Evolutionary conservation across 2,329 filamentous ascomycete species (phyloP).

Genomic region (Aspergillus arachidicola): DNA sequence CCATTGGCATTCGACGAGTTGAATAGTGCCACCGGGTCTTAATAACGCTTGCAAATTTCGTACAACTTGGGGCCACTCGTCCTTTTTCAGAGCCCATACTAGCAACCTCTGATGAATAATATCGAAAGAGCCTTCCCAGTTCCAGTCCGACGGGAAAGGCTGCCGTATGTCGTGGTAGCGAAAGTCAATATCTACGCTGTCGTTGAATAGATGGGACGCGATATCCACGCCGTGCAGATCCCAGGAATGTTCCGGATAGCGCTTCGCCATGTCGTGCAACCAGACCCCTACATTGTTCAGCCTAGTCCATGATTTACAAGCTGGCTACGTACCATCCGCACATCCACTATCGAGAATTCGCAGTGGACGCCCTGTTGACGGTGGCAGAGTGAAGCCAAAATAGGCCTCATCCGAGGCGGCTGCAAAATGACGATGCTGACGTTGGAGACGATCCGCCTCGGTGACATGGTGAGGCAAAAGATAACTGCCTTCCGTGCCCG

Average conservation of each 20-base stretch:
- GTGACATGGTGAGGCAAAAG: slow-evolving; percentile 15
- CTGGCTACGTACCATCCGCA: slow-evolving; percentile 14
- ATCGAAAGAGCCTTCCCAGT: slow-evolving; percentile 10
- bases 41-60: slow-evolving; percentile 8
- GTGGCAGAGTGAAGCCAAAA: not conserved
- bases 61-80: slow-evolving; percentile 13
- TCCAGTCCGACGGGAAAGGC: slow-evolving; percentile 10
- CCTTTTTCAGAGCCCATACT: slow-evolving; percentile 14
- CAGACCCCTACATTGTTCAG: slow-evolving; percentile 11
- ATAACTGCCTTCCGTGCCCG: slow-evolving; percentile 16
- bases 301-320: not conserved
- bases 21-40: slow-evolving; percentile 13
- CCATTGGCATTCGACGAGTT: slow-evolving; percentile 17
- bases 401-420: slow-evolving; percentile 10
- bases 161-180: slow-evolving; percentile 11
- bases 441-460: slow-evolving; percentile 14
- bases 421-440: slow-evolving; percentile 15
- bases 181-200: slow-evolving; percentile 2
- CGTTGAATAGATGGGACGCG: slow-evolving; percentile 7
- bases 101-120: slow-evolving; percentile 15
- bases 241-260: not conserved
- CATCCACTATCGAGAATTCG: slow-evolving; percentile 14
- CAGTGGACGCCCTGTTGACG: not conserved
- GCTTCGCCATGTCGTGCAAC: slow-evolving; percentile 9
- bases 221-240: slow-evolving; percentile 15